Base-by-base conservation (phyloP, 495 filamentous ascomycete species). In the Talaromyces trachyspermus region DNA sequence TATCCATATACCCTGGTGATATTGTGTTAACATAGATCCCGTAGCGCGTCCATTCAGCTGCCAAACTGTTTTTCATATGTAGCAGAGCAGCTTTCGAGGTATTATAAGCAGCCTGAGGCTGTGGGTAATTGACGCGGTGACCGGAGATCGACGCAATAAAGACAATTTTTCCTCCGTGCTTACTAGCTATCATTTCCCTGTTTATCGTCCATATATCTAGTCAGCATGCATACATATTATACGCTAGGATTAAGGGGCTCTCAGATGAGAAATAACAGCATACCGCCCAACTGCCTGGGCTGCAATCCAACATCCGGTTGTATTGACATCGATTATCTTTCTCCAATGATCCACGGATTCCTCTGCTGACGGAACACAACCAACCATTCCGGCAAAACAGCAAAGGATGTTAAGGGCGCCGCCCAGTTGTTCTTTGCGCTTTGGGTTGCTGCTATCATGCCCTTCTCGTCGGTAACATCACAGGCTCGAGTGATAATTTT, bases 1-100 rank as follows among this genome's bases (percentile, higher is more conserved):
- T 90, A 55, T 88, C 80, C 82, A 88, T 89, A 56, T 89, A 89
- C 4, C 85, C 85, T 0, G 86, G 85, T 19, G 70, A 78, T 11
- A 90, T 70, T 20, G 70, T 78, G 50, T 89, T 90, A 2, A 84
- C 79, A 12, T 83, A 62, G 42, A 90, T 86, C 2, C 79, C 78
- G 52, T 76, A 66, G 0, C 64, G 55, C 6, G 75, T 72, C 79
- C 69, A 72, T 43, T 72, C 69, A 0, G 68, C 68, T 2, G 69
- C 69, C 5, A 72, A 52, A 33, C 53, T 56, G 19, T 40, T 50
- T 39, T 56, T 58, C 37, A 71, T 46, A 14, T 62, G 56, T 19
- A 70, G 40, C 14, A 72, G 38, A 1, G 54, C 66, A 0, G 66
- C 62, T 51, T 72, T 72, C 24, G 61, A 66, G 24, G 64, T 65